Evolutionary conservation across 768 basidiomycete species (phyloP), one percentile per base, ranked within the genome.

Genomic region (Sistotremastrum niveocremeum): DNA sequence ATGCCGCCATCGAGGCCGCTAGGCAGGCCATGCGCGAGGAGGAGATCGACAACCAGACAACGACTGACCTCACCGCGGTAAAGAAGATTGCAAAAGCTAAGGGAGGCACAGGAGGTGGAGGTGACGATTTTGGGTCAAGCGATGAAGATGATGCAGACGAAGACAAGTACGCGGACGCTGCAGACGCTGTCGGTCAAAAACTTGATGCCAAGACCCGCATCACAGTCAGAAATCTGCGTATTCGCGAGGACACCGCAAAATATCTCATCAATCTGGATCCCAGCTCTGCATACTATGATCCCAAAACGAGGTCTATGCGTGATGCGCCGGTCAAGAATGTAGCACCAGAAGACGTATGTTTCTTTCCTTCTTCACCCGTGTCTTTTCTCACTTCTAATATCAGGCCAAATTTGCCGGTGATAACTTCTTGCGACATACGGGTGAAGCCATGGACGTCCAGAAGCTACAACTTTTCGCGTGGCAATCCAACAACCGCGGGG

Each of bases 261-360:
- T 99, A 99, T 60, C 75, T 99, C 58, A 85, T 94, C 62, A 99
- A 98, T 60, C 62, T 99, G 61, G 91, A 98, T 62, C 84, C 84
- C 1, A 82, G 88, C 0, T 90, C 86, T 56, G 95, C 95, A 6
- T 97, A 98, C 67, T 99, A 99, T 60, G 95, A 99, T 59, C 95
- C 95, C 41, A 99, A 99, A 69, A 98, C 95, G 8, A 82, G 95
- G 57, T 97, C 94, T 5, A 99, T 99, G 95, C 84, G 95, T 64
- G 95, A 99, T 57, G 93, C 94, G 37, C 95, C 94, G 0, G 49
- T 80, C 9, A 77, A 76, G 60, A 75, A 78, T 53, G 68, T 86
- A 29, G 70, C 79, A 5, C 66, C 86, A n/a, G 90, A 94, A 63
- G 94, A 98, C 57, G 91, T 93, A 59, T 43, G 84, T 66, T 6